Conservation (phyloP, 352 stramenopile genomes). For the Globisporangium mamillatum region DNA sequence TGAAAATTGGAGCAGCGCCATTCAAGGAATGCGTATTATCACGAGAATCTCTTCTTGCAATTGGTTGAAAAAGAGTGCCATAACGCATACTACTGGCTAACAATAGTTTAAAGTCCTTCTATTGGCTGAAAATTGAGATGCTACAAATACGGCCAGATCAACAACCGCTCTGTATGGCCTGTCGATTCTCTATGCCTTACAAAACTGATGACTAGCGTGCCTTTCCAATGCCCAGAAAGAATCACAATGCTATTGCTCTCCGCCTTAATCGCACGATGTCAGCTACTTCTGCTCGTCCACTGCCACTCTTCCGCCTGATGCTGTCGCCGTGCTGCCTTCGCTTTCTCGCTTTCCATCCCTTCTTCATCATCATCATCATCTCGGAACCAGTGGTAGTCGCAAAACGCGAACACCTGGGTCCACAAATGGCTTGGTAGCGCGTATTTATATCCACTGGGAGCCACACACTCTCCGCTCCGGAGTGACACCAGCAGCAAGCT, state of each 20-base stretch:
- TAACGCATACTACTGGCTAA: not conserved
- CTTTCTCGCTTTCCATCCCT: not conserved
- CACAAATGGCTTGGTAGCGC: conserved; percentile 21
- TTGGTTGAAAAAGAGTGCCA: not conserved
- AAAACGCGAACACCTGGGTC: conserved; percentile 42
- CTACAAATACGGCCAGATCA: no score
- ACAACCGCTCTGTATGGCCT: not conserved
- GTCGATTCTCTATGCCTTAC: no score
- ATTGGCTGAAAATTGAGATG: not conserved
- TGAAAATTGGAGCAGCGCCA: not conserved
- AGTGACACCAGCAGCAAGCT: conserved; percentile 32
- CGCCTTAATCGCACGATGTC: not conserved
- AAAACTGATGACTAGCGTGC: not conserved
- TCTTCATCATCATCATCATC: not conserved
- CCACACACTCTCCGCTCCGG: conserved; percentile 9
- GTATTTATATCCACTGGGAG: not conserved
- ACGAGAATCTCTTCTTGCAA: not conserved
- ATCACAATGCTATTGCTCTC: not conserved
- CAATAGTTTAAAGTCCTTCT: not conserved
- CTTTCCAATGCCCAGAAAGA: not conserved
- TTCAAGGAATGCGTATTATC: not conserved
- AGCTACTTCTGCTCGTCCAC: not conserved
- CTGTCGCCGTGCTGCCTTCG: not conserved
- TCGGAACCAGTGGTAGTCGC: conserved; percentile 44
- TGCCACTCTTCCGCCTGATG: not conserved